These are phyloP conservation scores for Chrysopogon serrulatus DNA, from an alignment of 176 grass and related monocot genomes.

Conservation along the genomic window DNA sequence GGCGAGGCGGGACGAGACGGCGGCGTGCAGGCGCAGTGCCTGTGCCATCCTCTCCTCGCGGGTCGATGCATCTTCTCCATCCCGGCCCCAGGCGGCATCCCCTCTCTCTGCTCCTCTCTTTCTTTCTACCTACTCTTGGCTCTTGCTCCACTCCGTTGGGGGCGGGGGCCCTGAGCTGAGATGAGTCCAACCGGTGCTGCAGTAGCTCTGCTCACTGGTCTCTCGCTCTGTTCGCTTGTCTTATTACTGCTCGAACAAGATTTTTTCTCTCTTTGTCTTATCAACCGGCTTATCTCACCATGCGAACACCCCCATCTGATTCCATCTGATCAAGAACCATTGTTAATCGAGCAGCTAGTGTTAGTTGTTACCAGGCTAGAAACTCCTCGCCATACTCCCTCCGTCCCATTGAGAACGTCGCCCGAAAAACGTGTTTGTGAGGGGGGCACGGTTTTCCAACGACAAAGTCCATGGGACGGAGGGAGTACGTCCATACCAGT, in stretches of 20 bases:
- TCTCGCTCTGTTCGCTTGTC: too few species aligned
- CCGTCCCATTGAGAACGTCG: too few species aligned
- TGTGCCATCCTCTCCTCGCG: background rate
- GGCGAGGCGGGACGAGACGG: background rate
- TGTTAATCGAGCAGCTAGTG: background rate
- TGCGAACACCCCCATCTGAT: too few species aligned
- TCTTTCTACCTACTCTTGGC: background rate
- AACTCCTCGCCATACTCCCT: background rate
- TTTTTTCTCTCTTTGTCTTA: too few species aligned
- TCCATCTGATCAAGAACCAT: background rate
- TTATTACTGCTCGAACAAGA: too few species aligned
- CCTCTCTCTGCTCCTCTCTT: too few species aligned
- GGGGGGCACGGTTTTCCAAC: too few species aligned
- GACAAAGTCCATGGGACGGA: too few species aligned
- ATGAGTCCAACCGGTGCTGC: background rate
- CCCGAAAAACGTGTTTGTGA: too few species aligned
- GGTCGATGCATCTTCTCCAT: background rate
- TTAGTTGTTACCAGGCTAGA: background rate
- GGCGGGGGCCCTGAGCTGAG: background rate
- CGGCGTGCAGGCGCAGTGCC: background rate
- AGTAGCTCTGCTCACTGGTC: background rate
- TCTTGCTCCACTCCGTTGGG: too few species aligned
- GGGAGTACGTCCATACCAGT: background rate
- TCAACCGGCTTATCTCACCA: too few species aligned
- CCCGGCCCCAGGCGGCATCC: too few species aligned